These are phyloP conservation scores for Tetrapisispora fleetii DNA, from an alignment of 805 yeast genomes.

Conservation along the genomic window DNA sequence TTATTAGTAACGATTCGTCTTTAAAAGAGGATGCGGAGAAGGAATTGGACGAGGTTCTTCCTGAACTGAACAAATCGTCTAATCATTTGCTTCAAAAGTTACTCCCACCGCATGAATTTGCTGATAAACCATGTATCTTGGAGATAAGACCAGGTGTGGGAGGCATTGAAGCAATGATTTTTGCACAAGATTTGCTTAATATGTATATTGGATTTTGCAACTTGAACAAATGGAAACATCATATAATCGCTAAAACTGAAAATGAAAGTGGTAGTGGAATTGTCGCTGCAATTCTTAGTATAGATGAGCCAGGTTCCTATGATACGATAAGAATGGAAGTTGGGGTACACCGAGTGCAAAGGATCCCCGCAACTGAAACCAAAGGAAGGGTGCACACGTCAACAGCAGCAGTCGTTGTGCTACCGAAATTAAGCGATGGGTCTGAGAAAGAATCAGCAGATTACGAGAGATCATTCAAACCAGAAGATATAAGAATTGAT, in stretches of 20 bases:
- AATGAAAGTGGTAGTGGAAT: constrained; percentile 59
- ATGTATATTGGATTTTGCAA: constrained; percentile 76
- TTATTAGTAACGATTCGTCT: constrained; percentile 23
- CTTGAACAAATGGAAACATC: constrained; percentile 54
- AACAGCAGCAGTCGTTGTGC: constrained; percentile 88
- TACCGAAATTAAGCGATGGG: constrained; percentile 68
- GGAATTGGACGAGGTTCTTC: constrained; percentile 44
- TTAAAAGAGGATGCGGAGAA: constrained; percentile 48
- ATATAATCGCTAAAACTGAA: constrained; percentile 45
- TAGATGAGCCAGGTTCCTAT: constrained; percentile 72
- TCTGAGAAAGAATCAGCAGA: constrained; percentile 38
- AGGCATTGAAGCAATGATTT: constrained; percentile 85
- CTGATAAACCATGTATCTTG: constrained; percentile 65
- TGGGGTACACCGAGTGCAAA: constrained; percentile 93
- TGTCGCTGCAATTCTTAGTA: constrained; percentile 62
- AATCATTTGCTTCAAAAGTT: constrained; percentile 44
- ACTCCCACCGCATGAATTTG: constrained; percentile 67
- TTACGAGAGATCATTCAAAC: constrained; percentile 62
- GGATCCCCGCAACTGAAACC: constrained; percentile 87
- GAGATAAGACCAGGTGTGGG: constrained; percentile 96
- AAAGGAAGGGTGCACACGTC: constrained; percentile 94
- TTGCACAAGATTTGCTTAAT: constrained; percentile 65
- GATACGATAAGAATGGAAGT: constrained; percentile 70
- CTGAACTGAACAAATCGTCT: constrained; percentile 36
- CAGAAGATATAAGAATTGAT: constrained; percentile 84